phyloP scores from a whole-genome alignment of 208 protist genomes.

The Trypanosoma theileri region DNA sequence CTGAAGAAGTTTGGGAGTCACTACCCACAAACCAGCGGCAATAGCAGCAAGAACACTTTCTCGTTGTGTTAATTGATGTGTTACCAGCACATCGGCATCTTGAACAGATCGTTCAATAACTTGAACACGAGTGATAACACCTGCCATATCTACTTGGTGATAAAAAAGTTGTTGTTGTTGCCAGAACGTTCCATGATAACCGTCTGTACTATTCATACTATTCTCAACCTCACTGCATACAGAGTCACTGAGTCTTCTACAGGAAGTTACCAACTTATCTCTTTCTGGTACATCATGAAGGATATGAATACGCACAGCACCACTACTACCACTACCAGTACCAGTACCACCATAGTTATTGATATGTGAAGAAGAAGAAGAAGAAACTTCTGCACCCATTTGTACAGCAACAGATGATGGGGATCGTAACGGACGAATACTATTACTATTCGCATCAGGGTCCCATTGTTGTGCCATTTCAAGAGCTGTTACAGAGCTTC shows the following conservation, averaged over 20 bases:
- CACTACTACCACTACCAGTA: not conserved
- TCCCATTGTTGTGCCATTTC: slow-evolving; percentile 21
- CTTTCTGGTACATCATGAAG: slow-evolving; percentile 19
- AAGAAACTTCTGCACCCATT: not conserved
- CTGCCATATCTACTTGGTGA: not conserved
- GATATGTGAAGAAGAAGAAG: not conserved
- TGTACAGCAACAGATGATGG: not conserved
- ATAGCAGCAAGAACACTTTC: slow-evolving; percentile 75
- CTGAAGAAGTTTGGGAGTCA: slow-evolving; percentile 46
- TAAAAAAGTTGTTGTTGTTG: slow-evolving; percentile 23
- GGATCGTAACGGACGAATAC: not conserved
- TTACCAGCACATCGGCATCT: slow-evolving; percentile 62
- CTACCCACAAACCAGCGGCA: slow-evolving; percentile 54
- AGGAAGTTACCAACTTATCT: slow-evolving; percentile 8
- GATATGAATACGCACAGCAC: slow-evolving; percentile 24
- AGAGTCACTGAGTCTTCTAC: slow-evolving; percentile 16
- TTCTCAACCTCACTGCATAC: not conserved
- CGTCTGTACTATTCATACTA: not conserved
- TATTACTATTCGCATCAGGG: slow-evolving; percentile 4
- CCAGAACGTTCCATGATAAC: not conserved
- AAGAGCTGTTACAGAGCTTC: not conserved
- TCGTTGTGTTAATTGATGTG: slow-evolving; percentile 59
- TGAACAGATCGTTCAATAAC: slow-evolving; percentile 29
- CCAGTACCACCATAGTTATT: not conserved
- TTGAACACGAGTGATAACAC: slow-evolving; percentile 16